Percentiles rank a stretch among this genome's conserved stretches.
These are phyloP conservation scores for Hypoxylon fuscum DNA, from an alignment of 495 filamentous ascomycete genomes.

Conservation along the genomic window DNA sequence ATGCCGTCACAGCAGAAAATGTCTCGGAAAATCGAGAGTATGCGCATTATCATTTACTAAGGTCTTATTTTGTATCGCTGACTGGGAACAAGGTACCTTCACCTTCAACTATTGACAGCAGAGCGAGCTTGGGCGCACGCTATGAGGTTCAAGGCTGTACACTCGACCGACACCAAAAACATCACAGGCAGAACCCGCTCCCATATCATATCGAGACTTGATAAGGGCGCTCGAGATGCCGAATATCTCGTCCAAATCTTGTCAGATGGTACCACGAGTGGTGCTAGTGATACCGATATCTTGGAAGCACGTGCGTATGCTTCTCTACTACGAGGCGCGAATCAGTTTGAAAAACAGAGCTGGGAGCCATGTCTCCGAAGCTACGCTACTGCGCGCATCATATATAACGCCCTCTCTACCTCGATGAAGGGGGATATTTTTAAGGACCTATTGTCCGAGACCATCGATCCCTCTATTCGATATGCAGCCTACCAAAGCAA, in stretches of 20 bases:
- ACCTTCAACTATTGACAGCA: conserved; percentile 81
- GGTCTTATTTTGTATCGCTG: conserved; percentile 17
- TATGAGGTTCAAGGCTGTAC: conserved; percentile 88
- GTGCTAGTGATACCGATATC: conserved; percentile 74
- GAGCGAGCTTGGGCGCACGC: conserved; percentile 97
- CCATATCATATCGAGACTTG: conserved; percentile 86
- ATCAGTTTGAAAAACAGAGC: conserved; percentile 83
- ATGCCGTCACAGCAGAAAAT: conserved; percentile 77
- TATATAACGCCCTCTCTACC: conserved; percentile 76
- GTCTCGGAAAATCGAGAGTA: conserved; percentile 82
- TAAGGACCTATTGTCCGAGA: conserved; percentile 83
- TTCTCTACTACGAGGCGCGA: conserved; percentile 74
- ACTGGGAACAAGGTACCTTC: conserved; percentile 69
- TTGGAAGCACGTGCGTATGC: conserved; percentile 90
- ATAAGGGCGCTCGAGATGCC: conserved; percentile 78
- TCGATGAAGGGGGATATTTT: conserved; percentile 75
- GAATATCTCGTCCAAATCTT: conserved; percentile 73
- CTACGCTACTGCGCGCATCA: conserved; percentile 79
- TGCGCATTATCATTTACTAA: conserved; percentile 28
- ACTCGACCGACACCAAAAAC: conserved; percentile 79
- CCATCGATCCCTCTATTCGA: conserved; percentile 90
- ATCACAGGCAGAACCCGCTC: conserved; percentile 80
- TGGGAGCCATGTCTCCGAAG: conserved; percentile 82
- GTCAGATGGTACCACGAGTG: conserved; percentile 62
- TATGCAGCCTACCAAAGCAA: conserved; percentile 93